Evolutionary conservation across 1,139 yeast species (phyloP).

Genomic region (Candida glucosophila): DNA sequence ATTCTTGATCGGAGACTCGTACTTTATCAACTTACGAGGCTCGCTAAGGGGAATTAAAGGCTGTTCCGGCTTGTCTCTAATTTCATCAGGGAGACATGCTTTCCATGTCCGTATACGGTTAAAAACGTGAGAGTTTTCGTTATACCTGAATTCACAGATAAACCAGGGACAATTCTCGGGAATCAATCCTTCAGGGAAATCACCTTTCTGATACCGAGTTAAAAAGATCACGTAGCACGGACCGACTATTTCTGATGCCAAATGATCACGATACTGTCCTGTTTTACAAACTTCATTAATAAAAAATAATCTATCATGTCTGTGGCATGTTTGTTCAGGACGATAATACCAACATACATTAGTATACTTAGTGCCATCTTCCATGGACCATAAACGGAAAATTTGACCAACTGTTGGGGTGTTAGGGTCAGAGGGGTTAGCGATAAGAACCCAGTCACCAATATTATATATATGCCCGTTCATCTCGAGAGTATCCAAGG

Average conservation of each 20-base stretch:
- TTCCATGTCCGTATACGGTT: slow-evolving; percentile 97
- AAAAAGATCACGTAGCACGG: slow-evolving; percentile 93
- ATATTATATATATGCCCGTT: slow-evolving; percentile 70
- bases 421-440: slow-evolving; percentile 77
- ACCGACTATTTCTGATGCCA: slow-evolving; percentile 79
- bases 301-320: slow-evolving; percentile 79
- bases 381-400: slow-evolving; percentile 82
- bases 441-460: slow-evolving; percentile 91
- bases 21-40: slow-evolving; percentile 62
- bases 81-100: slow-evolving; percentile 96
- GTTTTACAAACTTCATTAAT: slow-evolving; percentile 94
- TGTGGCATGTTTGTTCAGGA: slow-evolving; percentile 95
- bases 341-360: slow-evolving; percentile 97
- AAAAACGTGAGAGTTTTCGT: slow-evolving; percentile 81
- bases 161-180: slow-evolving; percentile 77
- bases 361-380: slow-evolving; percentile 79
- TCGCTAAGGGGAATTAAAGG: slow-evolving; percentile 48
- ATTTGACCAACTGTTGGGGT: slow-evolving; percentile 93
- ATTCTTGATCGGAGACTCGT: slow-evolving; percentile 76
- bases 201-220: slow-evolving; percentile 91
- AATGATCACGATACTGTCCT: slow-evolving; percentile 93
- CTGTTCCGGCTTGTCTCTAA: slow-evolving; percentile 78
- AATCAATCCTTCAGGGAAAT: slow-evolving; percentile 61
- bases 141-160: slow-evolving; percentile 91
- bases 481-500: slow-evolving; percentile 66